Evolutionary conservation across 495 filamentous ascomycete genomes (phyloP).

Genomic region (Lentithecium fluviatile): DNA sequence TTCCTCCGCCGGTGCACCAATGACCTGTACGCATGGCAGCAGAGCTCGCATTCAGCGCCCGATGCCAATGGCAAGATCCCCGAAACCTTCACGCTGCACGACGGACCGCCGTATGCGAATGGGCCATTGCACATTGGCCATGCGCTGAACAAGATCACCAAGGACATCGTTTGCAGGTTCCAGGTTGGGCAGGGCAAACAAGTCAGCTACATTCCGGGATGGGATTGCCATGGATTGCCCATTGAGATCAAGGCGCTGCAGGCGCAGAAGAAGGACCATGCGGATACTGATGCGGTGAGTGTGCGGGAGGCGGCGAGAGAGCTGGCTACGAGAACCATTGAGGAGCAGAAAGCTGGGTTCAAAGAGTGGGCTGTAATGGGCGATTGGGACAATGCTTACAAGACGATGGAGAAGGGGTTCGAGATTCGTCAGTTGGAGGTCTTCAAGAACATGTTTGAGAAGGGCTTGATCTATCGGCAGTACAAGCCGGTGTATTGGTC

Average conservation of each 20-base stretch:
- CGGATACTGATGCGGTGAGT: slow-evolving; percentile 42
- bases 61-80: slow-evolving; percentile 3
- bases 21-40: slow-evolving; percentile 87
- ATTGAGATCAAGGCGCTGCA: slow-evolving; percentile 97
- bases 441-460: slow-evolving; percentile 80
- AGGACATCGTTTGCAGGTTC: slow-evolving; percentile 84
- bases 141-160: slow-evolving; percentile 95
- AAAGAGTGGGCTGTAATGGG: slow-evolving; percentile 84
- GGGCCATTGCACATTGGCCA: slow-evolving; percentile 94
- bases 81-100: slow-evolving; percentile 73
- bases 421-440: slow-evolving; percentile 83
- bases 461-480: slow-evolving; percentile 77
- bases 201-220: slow-evolving; percentile 87
- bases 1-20: slow-evolving; percentile 80
- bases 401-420: slow-evolving; percentile 85
- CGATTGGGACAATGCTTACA: slow-evolving; percentile 90
- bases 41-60: slow-evolving; percentile 49
- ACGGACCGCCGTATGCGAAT: slow-evolving; percentile 97
- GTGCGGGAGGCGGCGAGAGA: slow-evolving; percentile 71
- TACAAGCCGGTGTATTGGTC: slow-evolving; percentile 97
- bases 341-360: slow-evolving; percentile 80
- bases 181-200: slow-evolving; percentile 74
- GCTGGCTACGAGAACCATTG: slow-evolving; percentile 71
- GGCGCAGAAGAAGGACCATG: slow-evolving; percentile 42
- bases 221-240: slow-evolving; percentile 97